Evolutionary conservation across 1,284 basidiomycete species (phyloP).

Genomic region (Cerrena zonata): DNA sequence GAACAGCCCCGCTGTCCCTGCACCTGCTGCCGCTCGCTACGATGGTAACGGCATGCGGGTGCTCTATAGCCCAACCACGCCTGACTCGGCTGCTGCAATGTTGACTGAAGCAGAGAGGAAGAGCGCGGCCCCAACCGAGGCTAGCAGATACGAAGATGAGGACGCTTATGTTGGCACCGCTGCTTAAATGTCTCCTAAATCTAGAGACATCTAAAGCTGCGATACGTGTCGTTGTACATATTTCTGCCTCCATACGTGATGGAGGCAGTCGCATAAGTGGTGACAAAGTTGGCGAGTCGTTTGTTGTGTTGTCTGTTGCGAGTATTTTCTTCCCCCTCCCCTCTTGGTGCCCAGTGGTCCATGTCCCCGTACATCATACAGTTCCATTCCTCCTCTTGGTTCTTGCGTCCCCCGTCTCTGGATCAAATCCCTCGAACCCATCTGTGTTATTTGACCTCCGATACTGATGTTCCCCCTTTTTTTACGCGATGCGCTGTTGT

Average conservation of each 20-base stretch:
- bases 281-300: background rate
- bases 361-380: too few species aligned
- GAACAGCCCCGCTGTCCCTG: slow-evolving; percentile 16
- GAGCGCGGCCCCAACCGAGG: slow-evolving; percentile 29
- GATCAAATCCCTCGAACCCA: too few species aligned
- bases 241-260: too few species aligned
- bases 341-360: too few species aligned
- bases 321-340: background rate
- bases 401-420: too few species aligned
- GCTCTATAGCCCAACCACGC: slow-evolving; percentile 30
- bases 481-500: too few species aligned
- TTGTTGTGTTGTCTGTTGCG: background rate
- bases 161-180: slow-evolving; percentile 28
- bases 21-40: slow-evolving; percentile 21
- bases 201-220: background rate
- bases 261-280: background rate
- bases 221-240: too few species aligned
- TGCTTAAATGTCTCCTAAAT: slow-evolving; percentile 22
- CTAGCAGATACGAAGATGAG: slow-evolving; percentile 28
- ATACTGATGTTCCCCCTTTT: too few species aligned
- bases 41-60: slow-evolving; percentile 31
- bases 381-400: too few species aligned
- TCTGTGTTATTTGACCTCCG: too few species aligned
- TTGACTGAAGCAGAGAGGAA: slow-evolving; percentile 20
- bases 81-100: slow-evolving; percentile 10